Evolutionary conservation across 768 basidiomycete genomes (phyloP).

Genomic region (Psilocybe azurescens): DNA sequence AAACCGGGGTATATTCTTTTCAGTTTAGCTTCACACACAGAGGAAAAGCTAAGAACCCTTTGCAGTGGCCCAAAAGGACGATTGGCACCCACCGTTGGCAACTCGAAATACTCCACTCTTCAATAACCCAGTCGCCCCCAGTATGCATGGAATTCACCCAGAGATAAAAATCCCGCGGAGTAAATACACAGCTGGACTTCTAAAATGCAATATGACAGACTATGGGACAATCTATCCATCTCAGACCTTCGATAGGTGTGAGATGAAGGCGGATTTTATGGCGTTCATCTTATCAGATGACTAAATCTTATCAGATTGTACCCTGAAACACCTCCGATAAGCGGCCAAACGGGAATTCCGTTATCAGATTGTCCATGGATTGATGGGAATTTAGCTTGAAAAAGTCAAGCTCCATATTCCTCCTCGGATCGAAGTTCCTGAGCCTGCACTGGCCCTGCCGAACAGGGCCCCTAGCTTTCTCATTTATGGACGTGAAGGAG

Average conservation of each 20-base stretch:
- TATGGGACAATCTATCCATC: neutral
- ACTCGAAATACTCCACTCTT: too few relatives aligned
- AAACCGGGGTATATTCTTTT: neutral
- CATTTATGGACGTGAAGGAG: slow-evolving; percentile 21
- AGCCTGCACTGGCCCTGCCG: slow-evolving; percentile 13
- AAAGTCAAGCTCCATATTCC: slow-evolving; percentile 7
- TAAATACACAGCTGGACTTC: neutral
- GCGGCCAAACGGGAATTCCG: neutral
- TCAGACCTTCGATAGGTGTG: slow-evolving; percentile 1
- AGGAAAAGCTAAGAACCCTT: too few relatives aligned
- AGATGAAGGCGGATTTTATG: slow-evolving; percentile 1
- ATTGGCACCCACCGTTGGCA: too few relatives aligned
- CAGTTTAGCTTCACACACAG: too few relatives aligned
- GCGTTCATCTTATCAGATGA: slow-evolving; percentile 25
- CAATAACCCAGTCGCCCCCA: too few relatives aligned
- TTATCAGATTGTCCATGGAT: slow-evolving; percentile 29
- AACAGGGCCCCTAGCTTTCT: slow-evolving; percentile 16
- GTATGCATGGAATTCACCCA: too few relatives aligned
- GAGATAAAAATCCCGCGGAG: neutral
- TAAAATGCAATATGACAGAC: neutral
- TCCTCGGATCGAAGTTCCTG: slow-evolving; percentile 3
- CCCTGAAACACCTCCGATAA: slow-evolving; percentile 17
- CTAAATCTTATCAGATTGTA: slow-evolving; percentile 41
- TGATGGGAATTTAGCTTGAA: slow-evolving; percentile 4
- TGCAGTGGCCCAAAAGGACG: too few relatives aligned